A percentile compares a stretch with the other conserved stretches of the same genome.
These are phyloP conservation scores for Eucalyptus victrix DNA, from an alignment of 345 rosid species.

Conservation along the genomic window DNA sequence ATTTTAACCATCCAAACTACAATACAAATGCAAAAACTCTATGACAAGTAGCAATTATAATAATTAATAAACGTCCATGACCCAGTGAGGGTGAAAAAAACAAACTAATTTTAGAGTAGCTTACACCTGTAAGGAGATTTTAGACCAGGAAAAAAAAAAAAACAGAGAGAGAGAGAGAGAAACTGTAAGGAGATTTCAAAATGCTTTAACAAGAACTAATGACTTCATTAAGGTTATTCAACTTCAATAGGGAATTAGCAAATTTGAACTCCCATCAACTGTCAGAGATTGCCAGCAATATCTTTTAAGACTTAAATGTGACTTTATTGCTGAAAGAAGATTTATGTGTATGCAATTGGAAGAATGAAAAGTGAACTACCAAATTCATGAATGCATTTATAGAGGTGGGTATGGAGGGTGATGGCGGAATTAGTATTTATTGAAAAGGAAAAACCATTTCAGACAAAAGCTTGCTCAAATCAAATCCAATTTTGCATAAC, in stretches of 20 bases:
- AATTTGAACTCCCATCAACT: background rate
- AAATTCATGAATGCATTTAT: background rate
- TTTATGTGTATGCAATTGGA: background rate
- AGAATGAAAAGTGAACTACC: background rate
- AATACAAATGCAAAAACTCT: background rate
- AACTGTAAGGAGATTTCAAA: background rate
- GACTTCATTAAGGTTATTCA: background rate
- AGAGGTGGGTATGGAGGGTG: background rate
- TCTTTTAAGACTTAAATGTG: background rate
- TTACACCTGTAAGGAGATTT: background rate
- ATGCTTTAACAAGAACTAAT: background rate
- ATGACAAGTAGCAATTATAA: background rate
- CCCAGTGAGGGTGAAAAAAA: background rate
- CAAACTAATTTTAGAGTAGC: background rate
- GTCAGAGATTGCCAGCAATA: background rate
- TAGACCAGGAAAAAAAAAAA: too few relatives aligned
- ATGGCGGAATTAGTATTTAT: background rate
- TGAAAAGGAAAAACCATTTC: background rate
- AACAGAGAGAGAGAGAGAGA: too few relatives aligned
- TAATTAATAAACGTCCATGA: background rate
- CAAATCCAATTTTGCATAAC: background rate
- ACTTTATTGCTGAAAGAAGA: background rate
- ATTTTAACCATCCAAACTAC: background rate
- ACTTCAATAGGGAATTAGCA: background rate
- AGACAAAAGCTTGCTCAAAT: background rate